Conservation (phyloP, 2,329 filamentous ascomycete genomes). For the Pseudocercospora vitis region DNA sequence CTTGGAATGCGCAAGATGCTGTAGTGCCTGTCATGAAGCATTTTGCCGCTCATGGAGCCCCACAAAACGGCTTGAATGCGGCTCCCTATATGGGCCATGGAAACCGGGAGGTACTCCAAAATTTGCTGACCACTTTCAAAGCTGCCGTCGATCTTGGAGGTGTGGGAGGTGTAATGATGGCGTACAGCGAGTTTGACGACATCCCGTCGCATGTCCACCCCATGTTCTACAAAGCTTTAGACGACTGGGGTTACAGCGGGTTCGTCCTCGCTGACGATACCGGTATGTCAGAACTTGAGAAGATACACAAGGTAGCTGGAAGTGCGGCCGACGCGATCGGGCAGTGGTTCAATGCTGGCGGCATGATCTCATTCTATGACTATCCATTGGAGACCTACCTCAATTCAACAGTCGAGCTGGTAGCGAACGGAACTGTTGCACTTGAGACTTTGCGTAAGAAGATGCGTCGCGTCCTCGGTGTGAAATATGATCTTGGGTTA, state of each 20-base stretch:
- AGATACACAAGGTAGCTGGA: conserved; percentile 14
- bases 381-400: conserved; percentile 22
- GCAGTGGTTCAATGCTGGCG: conserved; percentile 24
- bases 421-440: conserved; percentile 12
- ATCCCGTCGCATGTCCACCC: conserved; percentile 22
- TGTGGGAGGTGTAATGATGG: conserved; percentile 24
- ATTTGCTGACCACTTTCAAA: conserved; percentile 21
- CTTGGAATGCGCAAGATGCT: conserved; percentile 17
- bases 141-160: conserved; percentile 22
- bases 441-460: conserved; percentile 15
- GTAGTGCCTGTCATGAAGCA: conserved; percentile 26
- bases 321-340: conserved; percentile 15
- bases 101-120: conserved; percentile 20
- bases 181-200: conserved; percentile 23
- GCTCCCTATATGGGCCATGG: conserved; percentile 24
- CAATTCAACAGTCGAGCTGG: conserved; percentile 16
- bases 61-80: conserved; percentile 18
- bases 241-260: conserved; percentile 20
- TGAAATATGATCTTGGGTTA: conserved; percentile 24
- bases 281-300: conserved; percentile 18
- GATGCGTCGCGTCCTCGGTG: conserved; percentile 18
- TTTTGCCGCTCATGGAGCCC: conserved; percentile 23
- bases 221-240: conserved; percentile 20
- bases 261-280: conserved; percentile 25
- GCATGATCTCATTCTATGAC: conserved; percentile 25